Conservation (phyloP, 73 alveolate genomes). For the Breviolum minutum region DNA sequence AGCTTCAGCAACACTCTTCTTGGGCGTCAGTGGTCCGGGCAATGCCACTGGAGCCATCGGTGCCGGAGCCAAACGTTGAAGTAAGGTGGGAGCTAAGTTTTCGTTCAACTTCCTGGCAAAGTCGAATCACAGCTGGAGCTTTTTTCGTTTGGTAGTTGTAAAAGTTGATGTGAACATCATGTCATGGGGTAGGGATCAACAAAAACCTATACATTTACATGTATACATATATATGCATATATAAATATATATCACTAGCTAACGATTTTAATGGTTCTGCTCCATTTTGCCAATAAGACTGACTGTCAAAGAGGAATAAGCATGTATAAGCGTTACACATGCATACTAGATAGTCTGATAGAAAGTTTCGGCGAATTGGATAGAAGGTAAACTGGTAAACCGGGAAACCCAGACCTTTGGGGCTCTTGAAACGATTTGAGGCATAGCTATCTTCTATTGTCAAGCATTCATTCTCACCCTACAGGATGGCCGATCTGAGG, state of each 20-base stretch:
- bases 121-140: background rate
- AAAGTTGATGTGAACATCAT: background rate
- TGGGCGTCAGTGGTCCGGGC: constrained; percentile 7
- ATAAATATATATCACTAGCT: background rate
- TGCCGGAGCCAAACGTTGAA: constrained; percentile 18
- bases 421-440: too few relatives aligned
- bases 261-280: too few relatives aligned
- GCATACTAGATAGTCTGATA: too few relatives aligned
- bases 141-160: background rate
- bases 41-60: background rate
- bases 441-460: too few relatives aligned
- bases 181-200: background rate
- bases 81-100: constrained; percentile 22
- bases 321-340: too few relatives aligned
- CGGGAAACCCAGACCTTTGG: too few relatives aligned
- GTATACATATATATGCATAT: background rate
- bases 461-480: too few relatives aligned
- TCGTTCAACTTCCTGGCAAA: constrained; percentile 27
- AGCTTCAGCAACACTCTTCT: background rate
- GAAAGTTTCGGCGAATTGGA: too few relatives aligned
- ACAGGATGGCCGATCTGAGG: too few relatives aligned
- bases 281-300: too few relatives aligned
- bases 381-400: too few relatives aligned
- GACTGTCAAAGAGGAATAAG: too few relatives aligned
- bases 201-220: background rate